Conservation (phyloP, 768 basidiomycete genomes). For the Rhizopogon roseolus region DNA sequence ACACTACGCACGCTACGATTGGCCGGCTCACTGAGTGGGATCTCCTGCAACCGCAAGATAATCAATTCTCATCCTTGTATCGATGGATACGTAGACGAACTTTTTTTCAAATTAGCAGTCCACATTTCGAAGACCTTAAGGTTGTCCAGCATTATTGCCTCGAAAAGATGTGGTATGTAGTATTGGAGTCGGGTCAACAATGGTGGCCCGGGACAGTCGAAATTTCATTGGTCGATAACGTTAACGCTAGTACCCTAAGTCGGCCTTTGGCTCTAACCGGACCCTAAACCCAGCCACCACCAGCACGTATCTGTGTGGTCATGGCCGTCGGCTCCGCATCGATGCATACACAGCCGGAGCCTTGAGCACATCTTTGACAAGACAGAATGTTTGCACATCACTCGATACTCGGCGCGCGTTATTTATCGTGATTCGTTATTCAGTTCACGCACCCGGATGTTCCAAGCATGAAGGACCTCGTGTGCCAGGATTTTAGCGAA, state of each 20-base stretch:
- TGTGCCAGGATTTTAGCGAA: neutral
- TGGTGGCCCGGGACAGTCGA: no score
- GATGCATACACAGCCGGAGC: neutral
- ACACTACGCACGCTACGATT: constrained; percentile 1
- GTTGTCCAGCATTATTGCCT: neutral
- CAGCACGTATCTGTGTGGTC: no score
- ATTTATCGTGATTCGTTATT: neutral
- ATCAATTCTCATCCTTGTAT: neutral
- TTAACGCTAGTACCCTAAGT: no score
- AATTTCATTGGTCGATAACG: no score
- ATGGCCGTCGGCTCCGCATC: neutral
- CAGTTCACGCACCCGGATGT: neutral
- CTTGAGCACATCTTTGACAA: neutral
- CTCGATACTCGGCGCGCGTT: neutral
- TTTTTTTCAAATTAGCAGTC: neutral
- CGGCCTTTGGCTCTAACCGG: no score
- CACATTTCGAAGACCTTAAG: neutral
- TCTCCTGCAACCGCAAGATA: constrained; percentile 16
- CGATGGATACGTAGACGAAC: neutral
- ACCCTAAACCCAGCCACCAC: no score
- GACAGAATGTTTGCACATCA: no score
- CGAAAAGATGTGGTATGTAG: neutral
- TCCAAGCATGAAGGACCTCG: neutral
- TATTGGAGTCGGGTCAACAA: no score
- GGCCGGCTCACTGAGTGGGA: constrained; percentile 22